Conservation (phyloP, 768 basidiomycete genomes). For the Obba rivulosa region DNA sequence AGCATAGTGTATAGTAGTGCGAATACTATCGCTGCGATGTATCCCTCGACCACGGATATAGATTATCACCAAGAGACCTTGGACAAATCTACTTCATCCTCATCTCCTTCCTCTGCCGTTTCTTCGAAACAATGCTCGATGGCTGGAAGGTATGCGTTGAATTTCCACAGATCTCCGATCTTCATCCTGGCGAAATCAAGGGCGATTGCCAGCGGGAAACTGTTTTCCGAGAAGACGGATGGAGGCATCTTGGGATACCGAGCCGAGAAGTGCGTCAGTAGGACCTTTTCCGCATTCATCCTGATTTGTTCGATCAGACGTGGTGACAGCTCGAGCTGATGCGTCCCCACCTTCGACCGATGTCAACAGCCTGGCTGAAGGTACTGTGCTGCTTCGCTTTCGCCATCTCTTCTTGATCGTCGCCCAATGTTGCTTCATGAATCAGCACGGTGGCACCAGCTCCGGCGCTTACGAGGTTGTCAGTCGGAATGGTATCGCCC, state of each 20-base stretch:
- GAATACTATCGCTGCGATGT: too few species aligned
- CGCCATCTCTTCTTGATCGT: slow-evolving; percentile 75
- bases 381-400: slow-evolving; percentile 81
- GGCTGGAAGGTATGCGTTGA: slow-evolving; percentile 68
- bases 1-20: background rate
- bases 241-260: slow-evolving; percentile 87
- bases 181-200: slow-evolving; percentile 74
- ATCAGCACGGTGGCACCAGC: slow-evolving; percentile 73
- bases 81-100: slow-evolving; percentile 17
- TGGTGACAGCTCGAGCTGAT: slow-evolving; percentile 1
- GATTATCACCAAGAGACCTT: background rate
- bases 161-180: slow-evolving; percentile 82
- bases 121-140: slow-evolving; percentile 61
- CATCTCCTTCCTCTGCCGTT: slow-evolving; percentile 44
- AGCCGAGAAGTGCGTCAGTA: slow-evolving; percentile 95
- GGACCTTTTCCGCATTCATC: slow-evolving; percentile 78
- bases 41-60: too few species aligned
- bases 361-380: slow-evolving; percentile 77
- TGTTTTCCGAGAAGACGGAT: slow-evolving; percentile 15
- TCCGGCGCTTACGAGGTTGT: slow-evolving; percentile 61
- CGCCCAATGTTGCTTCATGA: slow-evolving; percentile 91
- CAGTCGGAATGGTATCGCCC: slow-evolving; percentile 81
- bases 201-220: slow-evolving; percentile 53
- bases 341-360: slow-evolving; percentile 57
- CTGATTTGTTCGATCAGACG: too few species aligned